Evolutionary conservation across 305 asterid genomes (phyloP).

Genomic region (Lippia alba): DNA sequence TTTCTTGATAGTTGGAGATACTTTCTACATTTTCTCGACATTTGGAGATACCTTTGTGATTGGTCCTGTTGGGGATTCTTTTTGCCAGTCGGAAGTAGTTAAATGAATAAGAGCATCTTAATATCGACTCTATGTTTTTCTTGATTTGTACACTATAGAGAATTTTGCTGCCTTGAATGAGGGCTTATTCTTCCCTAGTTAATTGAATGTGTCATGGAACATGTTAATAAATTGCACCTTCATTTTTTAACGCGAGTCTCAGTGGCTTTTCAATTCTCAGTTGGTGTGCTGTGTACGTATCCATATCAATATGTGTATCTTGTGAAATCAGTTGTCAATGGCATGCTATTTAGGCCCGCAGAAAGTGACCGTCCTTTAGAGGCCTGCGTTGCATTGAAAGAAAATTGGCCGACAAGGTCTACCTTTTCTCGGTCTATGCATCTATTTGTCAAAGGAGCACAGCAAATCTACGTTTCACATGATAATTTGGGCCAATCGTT

Average conservation of each 20-base stretch:
- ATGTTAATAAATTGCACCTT: constrained; percentile 6
- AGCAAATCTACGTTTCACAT: too few species aligned
- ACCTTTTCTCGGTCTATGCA: too few species aligned
- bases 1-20: not conserved
- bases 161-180: constrained; percentile 11
- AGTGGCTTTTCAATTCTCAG: too few species aligned
- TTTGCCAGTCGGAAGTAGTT: not conserved
- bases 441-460: too few species aligned
- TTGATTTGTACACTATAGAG: not conserved
- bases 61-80: constrained; percentile 18
- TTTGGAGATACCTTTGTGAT: constrained; percentile 14
- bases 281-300: too few species aligned
- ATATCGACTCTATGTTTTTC: not conserved
- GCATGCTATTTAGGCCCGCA: too few species aligned
- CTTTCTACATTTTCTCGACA: not conserved
- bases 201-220: not conserved
- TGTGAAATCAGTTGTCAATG: too few species aligned
- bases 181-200: constrained; percentile 15
- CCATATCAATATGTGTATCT: too few species aligned
- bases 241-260: not conserved
- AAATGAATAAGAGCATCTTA: constrained; percentile 15
- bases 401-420: too few species aligned
- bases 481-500: too few species aligned
- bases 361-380: too few species aligned
- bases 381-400: too few species aligned